Base-by-base conservation (phyloP, 1,284 basidiomycete species). In the Ustilago nuda region DNA sequence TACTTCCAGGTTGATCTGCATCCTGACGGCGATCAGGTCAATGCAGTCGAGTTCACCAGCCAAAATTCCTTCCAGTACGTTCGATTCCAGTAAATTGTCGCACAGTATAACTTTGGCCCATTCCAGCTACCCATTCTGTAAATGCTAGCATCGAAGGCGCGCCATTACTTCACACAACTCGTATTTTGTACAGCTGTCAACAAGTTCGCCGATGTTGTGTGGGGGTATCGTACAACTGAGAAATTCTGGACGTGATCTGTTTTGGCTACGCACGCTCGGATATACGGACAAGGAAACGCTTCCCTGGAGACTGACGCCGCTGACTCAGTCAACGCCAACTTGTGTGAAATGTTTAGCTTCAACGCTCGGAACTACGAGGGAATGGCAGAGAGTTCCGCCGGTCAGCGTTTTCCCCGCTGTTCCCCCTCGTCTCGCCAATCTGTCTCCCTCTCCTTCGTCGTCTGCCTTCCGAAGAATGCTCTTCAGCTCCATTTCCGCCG, bases 331-430 rank as follows among this genome's bases (percentile, higher is more conserved):
- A 45, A 17, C 43, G 43, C 8, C 8, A 45, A 8, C 43, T 23
- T 17, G 15, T 9, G n/a, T 45, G 11, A n/a, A 8, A 17, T 13
- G 8, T 53, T 33, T 15, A 13, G 15, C 33, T 43, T 74, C 43
- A 75, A 4, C 72, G 60, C 36, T 70, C 56, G 39, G 63, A 66
- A 33, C 56, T 50, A 17, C 67, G 46, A 9, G 67, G 60, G n/a
- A 75, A 66, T n/a, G 67, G 64, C 17, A 75, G 56, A n/a, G 56
- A 66, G 23, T 67, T 66, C 17, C 64, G 60, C 54, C 48, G 64
- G 19, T 60, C 37, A 39, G 33, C n/a, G 13, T 15, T 37, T 19
- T 36, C 57, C 30, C 8, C 58, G 1, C 12, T 48, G 6, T 41
- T 54, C 43, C 51, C 23, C 15, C 15, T 41, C 13, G 23, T 11